Percentiles rank a stretch among this genome's conserved stretches.
phyloP scores from a whole-genome alignment of 768 basidiomycete species.

The Lactifluus echinatus region DNA sequence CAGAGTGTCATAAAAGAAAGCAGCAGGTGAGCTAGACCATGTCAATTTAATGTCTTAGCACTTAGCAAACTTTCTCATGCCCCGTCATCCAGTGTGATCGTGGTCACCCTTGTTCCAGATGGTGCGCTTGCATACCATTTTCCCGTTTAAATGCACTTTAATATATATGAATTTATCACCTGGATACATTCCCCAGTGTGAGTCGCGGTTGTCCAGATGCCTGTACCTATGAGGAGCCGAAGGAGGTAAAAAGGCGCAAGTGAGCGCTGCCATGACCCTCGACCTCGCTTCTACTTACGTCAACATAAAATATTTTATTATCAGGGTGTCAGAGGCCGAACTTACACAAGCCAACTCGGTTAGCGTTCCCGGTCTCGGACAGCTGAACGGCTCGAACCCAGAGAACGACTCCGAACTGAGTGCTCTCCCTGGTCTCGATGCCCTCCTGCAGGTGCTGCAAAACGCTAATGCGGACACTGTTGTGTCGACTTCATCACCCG shows the following conservation, averaged over 20 bases:
- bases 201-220: constrained; percentile 16
- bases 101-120: constrained; percentile 23
- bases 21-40: constrained; percentile 19
- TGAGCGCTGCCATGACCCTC: neutral
- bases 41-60: neutral
- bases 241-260: constrained; percentile 14
- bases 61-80: neutral
- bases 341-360: neutral
- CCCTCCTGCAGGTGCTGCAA: constrained; percentile 20
- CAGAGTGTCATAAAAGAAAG: constrained; percentile 24
- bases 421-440: constrained; percentile 19
- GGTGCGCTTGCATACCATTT: constrained; percentile 9
- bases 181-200: constrained; percentile 8
- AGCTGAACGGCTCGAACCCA: neutral
- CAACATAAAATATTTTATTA: neutral
- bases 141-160: neutral
- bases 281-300: neutral
- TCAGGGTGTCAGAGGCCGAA: constrained; percentile 2
- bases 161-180: neutral
- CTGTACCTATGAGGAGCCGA: constrained; percentile 20
- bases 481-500: neutral
- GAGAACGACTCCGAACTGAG: constrained; percentile 8
- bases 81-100: constrained; percentile 20
- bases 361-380: constrained; percentile 1
- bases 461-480: neutral